phyloP scores from a whole-genome alignment of 2,329 filamentous ascomycete genomes.

The Diaporthe sp. region DNA sequence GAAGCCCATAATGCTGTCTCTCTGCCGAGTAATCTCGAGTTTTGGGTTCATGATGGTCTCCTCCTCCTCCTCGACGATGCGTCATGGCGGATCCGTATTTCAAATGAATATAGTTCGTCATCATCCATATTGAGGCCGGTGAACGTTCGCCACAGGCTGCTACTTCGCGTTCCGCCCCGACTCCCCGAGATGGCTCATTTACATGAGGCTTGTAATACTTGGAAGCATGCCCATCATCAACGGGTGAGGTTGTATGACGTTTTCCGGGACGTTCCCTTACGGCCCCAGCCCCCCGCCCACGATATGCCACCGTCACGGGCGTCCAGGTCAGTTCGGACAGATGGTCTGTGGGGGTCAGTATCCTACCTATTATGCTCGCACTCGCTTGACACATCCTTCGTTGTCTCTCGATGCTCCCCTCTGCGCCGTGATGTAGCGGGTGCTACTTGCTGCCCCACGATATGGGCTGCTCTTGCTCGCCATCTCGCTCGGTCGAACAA shows the following conservation, averaged over 20 bases:
- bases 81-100: constrained; percentile 1
- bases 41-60: neutral
- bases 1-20: neutral
- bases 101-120: neutral
- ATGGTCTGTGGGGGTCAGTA: neutral
- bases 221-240: neutral
- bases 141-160: neutral
- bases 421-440: neutral
- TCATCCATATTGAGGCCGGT: neutral
- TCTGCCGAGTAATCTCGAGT: neutral
- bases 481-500: constrained; percentile 28
- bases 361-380: neutral
- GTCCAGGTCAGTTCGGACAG: neutral
- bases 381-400: constrained; percentile 22
- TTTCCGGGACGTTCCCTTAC: neutral
- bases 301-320: neutral
- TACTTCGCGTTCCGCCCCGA: neutral
- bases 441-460: constrained; percentile 12
- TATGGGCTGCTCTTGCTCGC: constrained; percentile 9
- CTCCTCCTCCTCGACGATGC: neutral
- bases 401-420: neutral
- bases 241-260: neutral
- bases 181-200: neutral
- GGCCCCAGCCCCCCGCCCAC: neutral
- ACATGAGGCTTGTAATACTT: neutral